A percentile compares a stretch with the other conserved stretches of the same genome.
These are phyloP conservation scores for Sporisorium scitamineum DNA, from an alignment of 1,284 basidiomycete genomes.

Conservation along the genomic window DNA sequence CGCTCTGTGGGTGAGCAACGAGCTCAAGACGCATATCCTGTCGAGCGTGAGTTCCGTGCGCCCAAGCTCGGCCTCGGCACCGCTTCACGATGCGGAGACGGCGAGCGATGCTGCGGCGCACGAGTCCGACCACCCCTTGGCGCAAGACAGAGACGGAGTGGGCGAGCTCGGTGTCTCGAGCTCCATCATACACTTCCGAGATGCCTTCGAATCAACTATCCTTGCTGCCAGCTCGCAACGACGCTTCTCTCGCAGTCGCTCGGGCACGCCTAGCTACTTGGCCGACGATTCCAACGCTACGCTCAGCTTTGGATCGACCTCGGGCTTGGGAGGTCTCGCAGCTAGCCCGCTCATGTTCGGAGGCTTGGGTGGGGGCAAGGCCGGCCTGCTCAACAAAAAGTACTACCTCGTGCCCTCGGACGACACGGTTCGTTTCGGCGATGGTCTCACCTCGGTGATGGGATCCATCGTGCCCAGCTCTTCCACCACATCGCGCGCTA, in stretches of 20 bases:
- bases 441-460: constrained; percentile 73
- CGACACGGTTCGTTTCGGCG: constrained; percentile 83
- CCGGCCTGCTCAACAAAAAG: constrained; percentile 48
- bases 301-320: constrained; percentile 8
- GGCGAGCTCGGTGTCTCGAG: constrained; percentile 55
- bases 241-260: constrained; percentile 30
- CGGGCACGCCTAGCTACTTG: constrained; percentile 19
- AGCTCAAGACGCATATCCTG: constrained; percentile 55
- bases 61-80: not conserved
- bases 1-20: constrained; percentile 58
- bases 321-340: constrained; percentile 44
- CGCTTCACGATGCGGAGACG: constrained; percentile 22
- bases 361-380: constrained; percentile 26
- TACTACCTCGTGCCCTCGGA: constrained; percentile 82
- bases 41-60: constrained; percentile 13
- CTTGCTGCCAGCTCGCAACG: constrained; percentile 11
- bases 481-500: constrained; percentile 7
- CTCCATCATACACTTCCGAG: constrained; percentile 45
- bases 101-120: constrained; percentile 13
- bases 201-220: constrained; percentile 32
- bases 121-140: constrained; percentile 6
- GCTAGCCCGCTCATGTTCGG: constrained; percentile 46
- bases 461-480: constrained; percentile 16
- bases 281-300: constrained; percentile 13
- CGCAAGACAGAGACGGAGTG: constrained; percentile 23